Evolutionary conservation across 768 basidiomycete species (phyloP).

Genomic region (Boletus reticuloceps): DNA sequence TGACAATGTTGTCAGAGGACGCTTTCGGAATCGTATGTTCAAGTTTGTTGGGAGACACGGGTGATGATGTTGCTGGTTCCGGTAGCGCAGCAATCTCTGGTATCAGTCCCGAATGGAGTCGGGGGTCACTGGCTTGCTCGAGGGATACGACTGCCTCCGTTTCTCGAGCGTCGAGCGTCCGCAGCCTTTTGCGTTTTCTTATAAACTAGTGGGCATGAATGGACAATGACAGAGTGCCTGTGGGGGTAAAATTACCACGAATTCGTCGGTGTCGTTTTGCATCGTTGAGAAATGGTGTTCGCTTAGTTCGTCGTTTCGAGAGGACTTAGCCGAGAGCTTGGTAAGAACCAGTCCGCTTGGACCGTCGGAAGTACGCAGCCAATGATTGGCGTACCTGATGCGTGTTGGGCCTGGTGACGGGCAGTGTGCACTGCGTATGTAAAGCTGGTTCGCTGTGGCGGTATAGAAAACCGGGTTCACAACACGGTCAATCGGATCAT

Average conservation of each 20-base stretch:
- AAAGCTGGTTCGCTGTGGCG: no score
- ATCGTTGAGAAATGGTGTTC: neutral
- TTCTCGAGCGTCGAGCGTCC: neutral
- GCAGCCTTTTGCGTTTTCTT: conserved; percentile 26
- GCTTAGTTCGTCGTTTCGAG: no score
- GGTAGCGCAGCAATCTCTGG: conserved; percentile 19
- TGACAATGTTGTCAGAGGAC: conserved; percentile 10
- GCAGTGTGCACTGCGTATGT: no score
- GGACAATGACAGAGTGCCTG: neutral
- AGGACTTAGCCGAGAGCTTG: no score
- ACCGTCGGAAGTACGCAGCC: no score
- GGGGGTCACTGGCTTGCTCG: neutral
- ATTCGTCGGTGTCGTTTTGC: conserved; percentile 15
- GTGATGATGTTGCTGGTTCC: conserved; percentile 5
- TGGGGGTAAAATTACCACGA: conserved; percentile 16
- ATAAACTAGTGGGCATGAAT: conserved; percentile 17
- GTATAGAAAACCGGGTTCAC: no score
- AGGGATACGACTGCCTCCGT: neutral
- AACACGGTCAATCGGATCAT: no score
- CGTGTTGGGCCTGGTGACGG: no score
- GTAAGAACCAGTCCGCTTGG: no score
- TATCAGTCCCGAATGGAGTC: conserved; percentile 3
- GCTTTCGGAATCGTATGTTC: neutral
- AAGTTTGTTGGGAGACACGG: neutral
- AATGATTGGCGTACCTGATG: no score